Percentiles rank a stretch among this genome's conserved stretches.
These are phyloP conservation scores for Asterella californica DNA, from an alignment of 225 moss, liverwort and hornwort genomes.

Conservation along the genomic window DNA sequence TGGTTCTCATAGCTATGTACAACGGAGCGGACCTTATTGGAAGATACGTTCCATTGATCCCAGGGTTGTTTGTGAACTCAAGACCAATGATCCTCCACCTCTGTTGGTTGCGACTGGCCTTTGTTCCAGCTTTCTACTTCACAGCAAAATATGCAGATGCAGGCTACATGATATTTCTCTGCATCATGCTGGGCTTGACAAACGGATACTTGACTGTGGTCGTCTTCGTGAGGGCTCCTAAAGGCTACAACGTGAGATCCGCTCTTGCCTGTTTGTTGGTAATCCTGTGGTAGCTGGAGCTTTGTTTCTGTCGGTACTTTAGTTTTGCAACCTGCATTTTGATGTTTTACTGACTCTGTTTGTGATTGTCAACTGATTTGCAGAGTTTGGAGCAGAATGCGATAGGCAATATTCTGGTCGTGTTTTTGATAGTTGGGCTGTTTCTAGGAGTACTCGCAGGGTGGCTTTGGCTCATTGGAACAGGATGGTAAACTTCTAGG, in stretches of 20 bases:
- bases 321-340: neutral
- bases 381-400: constrained; percentile 84
- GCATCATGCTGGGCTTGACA: constrained; percentile 62
- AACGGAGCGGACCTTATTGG: constrained; percentile 67
- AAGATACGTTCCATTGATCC: constrained; percentile 64
- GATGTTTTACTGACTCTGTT: constrained; percentile 10
- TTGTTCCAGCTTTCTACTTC: constrained; percentile 79
- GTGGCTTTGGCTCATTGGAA: constrained; percentile 89
- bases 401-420: constrained; percentile 73
- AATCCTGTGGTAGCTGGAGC: neutral
- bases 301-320: neutral
- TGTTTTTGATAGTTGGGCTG: constrained; percentile 72
- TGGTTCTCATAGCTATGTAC: constrained; percentile 72
- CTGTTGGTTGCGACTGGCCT: constrained; percentile 50
- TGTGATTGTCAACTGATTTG: constrained; percentile 3
- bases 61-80: constrained; percentile 43
- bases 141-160: constrained; percentile 67
- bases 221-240: constrained; percentile 67
- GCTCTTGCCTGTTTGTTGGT: neutral
- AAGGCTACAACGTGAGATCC: constrained; percentile 58
- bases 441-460: constrained; percentile 56
- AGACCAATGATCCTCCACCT: constrained; percentile 41
- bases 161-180: constrained; percentile 77
- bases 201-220: constrained; percentile 67
- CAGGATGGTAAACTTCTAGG: constrained; percentile 56